Percentiles rank a stretch among this genome's conserved stretches.
phyloP scores from a whole-genome alignment of 176 grass and related monocot genomes.

The Tuctoria greenei region DNA sequence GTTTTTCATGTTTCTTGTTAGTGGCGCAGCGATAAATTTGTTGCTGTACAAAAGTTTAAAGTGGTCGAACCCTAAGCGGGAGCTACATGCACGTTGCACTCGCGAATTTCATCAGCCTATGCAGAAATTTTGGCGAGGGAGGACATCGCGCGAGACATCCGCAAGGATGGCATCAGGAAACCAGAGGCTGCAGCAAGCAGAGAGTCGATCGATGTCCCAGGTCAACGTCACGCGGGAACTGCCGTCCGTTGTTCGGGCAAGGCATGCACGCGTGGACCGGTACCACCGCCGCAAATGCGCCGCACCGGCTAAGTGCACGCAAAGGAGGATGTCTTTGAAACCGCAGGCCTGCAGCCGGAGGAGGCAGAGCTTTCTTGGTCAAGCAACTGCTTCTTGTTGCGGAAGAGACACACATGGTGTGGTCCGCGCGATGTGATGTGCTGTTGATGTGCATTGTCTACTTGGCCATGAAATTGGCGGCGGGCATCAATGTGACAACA shows the following conservation, averaged over 20 bases:
- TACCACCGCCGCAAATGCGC: background rate
- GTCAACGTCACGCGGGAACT: constrained; percentile 15
- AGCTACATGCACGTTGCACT: no score
- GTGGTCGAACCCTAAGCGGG: no score
- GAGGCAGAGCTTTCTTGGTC: background rate
- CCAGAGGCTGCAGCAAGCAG: background rate
- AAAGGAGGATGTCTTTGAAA: background rate
- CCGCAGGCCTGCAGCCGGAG: background rate
- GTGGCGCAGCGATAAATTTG: no score
- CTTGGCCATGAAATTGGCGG: background rate
- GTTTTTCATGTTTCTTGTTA: background rate
- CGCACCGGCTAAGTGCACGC: background rate
- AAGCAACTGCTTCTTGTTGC: background rate
- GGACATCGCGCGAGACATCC: no score
- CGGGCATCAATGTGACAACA: no score
- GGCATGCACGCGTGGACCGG: background rate
- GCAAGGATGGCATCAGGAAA: no score
- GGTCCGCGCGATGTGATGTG: background rate
- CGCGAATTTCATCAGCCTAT: background rate
- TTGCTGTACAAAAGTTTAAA: no score
- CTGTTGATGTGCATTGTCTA: no score
- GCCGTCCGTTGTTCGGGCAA: background rate
- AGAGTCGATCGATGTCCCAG: background rate
- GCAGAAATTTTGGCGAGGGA: no score
- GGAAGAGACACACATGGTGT: background rate